Evolutionary conservation across 352 stramenopile species (phyloP).

Genomic region (Plasmopara muralis): DNA sequence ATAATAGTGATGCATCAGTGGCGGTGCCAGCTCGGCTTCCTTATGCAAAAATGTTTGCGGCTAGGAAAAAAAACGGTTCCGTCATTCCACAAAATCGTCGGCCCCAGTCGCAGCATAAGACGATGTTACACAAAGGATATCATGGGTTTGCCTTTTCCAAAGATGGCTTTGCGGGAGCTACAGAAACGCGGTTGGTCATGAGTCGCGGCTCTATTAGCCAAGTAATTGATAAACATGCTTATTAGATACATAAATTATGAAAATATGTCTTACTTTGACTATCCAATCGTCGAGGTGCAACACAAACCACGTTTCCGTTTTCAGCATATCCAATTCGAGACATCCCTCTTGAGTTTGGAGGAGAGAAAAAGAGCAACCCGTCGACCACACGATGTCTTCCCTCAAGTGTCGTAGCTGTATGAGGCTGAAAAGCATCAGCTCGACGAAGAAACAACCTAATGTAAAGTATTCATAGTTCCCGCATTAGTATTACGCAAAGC

Average conservation of each 20-base stretch:
- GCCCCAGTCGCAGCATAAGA: slow-evolving; percentile 12
- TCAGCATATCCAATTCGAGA: slow-evolving; percentile 30
- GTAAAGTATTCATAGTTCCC: background rate
- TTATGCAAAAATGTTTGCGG: slow-evolving; percentile 3
- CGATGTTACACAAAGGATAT: slow-evolving; percentile 36
- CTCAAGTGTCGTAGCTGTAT: slow-evolving; percentile 7
- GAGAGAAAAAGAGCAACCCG: slow-evolving; percentile 32
- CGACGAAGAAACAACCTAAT: slow-evolving; percentile 15
- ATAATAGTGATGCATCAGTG: slow-evolving; percentile 49
- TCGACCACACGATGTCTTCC: slow-evolving; percentile 19
- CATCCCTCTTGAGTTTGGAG: slow-evolving; percentile 10
- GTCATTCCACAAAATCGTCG: slow-evolving; percentile 30
- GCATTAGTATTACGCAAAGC: background rate
- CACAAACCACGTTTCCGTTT: slow-evolving; percentile 22
- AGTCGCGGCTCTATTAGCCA: slow-evolving; percentile 28
- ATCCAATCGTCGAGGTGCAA: slow-evolving; percentile 8
- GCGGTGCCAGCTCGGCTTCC: slow-evolving; percentile 31
- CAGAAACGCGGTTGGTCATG: slow-evolving; percentile 49
- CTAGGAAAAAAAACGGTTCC: slow-evolving; percentile 20
- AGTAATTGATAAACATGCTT: background rate
- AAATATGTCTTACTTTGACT: background rate
- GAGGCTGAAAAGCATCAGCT: slow-evolving; percentile 8
- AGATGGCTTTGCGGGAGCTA: slow-evolving; percentile 44
- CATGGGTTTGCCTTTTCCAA: slow-evolving; percentile 73
- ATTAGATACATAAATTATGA: background rate